Evolutionary conservation across 2,329 filamentous ascomycete genomes (phyloP).

Genomic region (Sclerotiophoma versabilis): DNA sequence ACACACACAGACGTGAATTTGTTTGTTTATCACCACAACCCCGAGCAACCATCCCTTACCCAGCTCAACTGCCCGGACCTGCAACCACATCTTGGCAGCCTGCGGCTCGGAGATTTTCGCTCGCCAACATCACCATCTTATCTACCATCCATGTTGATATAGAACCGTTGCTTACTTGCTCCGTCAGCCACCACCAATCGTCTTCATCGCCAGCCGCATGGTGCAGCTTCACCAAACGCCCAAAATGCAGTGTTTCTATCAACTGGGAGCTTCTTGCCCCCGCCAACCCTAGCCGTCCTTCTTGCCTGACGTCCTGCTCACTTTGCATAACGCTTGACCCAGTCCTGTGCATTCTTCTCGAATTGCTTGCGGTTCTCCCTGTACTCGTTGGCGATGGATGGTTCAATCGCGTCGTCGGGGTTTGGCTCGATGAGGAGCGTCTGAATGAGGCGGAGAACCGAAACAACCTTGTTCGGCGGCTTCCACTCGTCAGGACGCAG

Average conservation of each 20-base stretch:
- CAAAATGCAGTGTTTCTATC: conserved; percentile 33
- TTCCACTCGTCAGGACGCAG: conserved; percentile 92
- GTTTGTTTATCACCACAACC: not conserved
- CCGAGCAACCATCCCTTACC: conserved; percentile 12
- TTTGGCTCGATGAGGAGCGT: conserved; percentile 80
- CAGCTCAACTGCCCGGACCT: not conserved
- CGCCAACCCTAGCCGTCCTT: conserved; percentile 1
- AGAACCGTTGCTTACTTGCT: conserved; percentile 8
- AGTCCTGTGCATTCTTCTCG: conserved; percentile 76
- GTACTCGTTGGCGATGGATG: conserved; percentile 84
- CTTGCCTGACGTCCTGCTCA: conserved; percentile 23
- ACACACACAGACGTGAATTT: conserved; percentile 1
- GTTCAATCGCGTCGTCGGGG: conserved; percentile 88
- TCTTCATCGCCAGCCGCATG: conserved; percentile 15
- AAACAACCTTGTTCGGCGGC: conserved; percentile 77
- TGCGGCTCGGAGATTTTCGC: conserved; percentile 13
- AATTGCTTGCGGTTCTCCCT: conserved; percentile 71
- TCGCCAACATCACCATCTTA: not conserved
- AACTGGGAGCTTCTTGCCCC: not conserved
- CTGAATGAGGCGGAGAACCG: conserved; percentile 79
- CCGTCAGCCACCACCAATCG: not conserved
- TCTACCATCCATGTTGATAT: conserved; percentile 7
- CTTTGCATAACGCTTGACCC: conserved; percentile 75
- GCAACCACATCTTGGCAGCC: not conserved
- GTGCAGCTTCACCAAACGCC: conserved; percentile 43